Percentiles rank a stretch among this genome's conserved stretches.
These are phyloP conservation scores for Saccharomycopsis sp. DNA, from an alignment of 805 yeast species.

Conservation along the genomic window DNA sequence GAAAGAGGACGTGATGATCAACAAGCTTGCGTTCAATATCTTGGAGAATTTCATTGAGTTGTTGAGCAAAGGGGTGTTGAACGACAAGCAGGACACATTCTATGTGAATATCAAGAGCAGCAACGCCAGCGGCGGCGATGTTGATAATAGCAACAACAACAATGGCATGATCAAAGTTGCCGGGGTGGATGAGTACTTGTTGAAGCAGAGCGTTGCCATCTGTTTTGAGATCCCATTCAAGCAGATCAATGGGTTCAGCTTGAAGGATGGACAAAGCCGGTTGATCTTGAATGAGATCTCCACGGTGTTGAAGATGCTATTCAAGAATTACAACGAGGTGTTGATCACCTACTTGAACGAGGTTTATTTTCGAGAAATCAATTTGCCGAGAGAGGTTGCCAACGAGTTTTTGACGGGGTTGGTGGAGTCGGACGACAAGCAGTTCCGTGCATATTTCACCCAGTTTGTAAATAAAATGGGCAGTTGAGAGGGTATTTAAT, in stretches of 20 bases:
- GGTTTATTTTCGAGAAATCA: slow-evolving; percentile 40
- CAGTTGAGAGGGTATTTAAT: too few species aligned
- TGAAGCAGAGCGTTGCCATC: slow-evolving; percentile 57
- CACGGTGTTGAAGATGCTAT: slow-evolving; percentile 55
- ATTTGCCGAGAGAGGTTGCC: slow-evolving; percentile 50
- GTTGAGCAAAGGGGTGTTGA: slow-evolving; percentile 62
- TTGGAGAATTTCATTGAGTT: slow-evolving; percentile 52
- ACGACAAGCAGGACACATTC: slow-evolving; percentile 47
- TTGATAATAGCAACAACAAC: too few species aligned
- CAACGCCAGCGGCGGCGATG: too few species aligned
- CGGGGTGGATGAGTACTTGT: slow-evolving; percentile 61
- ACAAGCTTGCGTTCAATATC: slow-evolving; percentile 62
- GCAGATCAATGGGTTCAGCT: slow-evolving; percentile 49
- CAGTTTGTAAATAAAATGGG: too few species aligned
- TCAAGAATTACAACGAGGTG: slow-evolving; percentile 36
- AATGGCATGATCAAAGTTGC: slow-evolving; percentile 42
- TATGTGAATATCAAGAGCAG: slow-evolving; percentile 31
- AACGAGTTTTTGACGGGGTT: slow-evolving; percentile 52
- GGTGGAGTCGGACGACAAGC: slow-evolving; percentile 59
- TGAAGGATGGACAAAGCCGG: slow-evolving; percentile 73
- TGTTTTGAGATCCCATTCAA: slow-evolving; percentile 77
- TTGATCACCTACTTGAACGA: slow-evolving; percentile 46
- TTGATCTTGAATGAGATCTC: slow-evolving; percentile 69
- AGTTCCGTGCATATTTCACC: too few species aligned
- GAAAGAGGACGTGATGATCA: slow-evolving; percentile 49